Evolutionary conservation across 495 filamentous ascomycete genomes (phyloP).

Genomic region (Elasticomyces elasticus): DNA sequence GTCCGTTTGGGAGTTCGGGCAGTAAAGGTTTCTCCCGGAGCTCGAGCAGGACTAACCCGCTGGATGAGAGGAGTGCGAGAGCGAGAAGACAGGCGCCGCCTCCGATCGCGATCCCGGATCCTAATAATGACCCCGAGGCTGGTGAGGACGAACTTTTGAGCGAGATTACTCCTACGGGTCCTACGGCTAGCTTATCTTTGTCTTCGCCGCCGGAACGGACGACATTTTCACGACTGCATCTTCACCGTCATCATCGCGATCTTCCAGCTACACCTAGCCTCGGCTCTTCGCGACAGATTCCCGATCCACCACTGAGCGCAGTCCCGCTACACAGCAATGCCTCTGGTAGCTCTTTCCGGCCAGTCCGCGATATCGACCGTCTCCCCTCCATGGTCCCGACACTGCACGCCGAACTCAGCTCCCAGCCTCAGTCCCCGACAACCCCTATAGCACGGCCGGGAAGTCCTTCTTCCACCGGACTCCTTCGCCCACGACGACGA

Average conservation of each 20-base stretch:
- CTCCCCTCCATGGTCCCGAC: conserved; percentile 75
- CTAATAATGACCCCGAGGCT: conserved; percentile 38
- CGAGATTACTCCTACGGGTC: conserved; percentile 56
- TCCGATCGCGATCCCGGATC: conserved; percentile 63
- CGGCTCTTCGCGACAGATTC: neutral
- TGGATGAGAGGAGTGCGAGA: conserved; percentile 24
- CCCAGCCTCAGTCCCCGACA: conserved; percentile 87
- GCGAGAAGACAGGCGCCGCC: conserved; percentile 58
- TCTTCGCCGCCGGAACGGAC: conserved; percentile 68
- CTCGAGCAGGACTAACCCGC: conserved; percentile 26
- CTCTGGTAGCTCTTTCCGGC: conserved; percentile 56
- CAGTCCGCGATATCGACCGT: conserved; percentile 77
- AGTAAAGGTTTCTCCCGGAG: conserved; percentile 25
- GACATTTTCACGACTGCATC: conserved; percentile 55
- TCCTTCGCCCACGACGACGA: conserved; percentile 44
- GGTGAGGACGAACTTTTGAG: conserved; percentile 43
- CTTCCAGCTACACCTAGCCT: conserved; percentile 31
- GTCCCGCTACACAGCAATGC: conserved; percentile 44
- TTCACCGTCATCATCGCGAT: conserved; percentile 53
- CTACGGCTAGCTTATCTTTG: conserved; percentile 40
- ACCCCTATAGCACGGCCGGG: conserved; percentile 49
- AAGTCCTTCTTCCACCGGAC: conserved; percentile 23
- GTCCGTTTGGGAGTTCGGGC: conserved; percentile 17
- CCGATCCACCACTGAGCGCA: conserved; percentile 59
- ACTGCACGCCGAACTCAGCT: conserved; percentile 59